A percentile compares a stretch with the other conserved stretches of the same genome.
These are phyloP conservation scores for Obba rivulosa DNA, from an alignment of 768 basidiomycete species.

Conservation along the genomic window DNA sequence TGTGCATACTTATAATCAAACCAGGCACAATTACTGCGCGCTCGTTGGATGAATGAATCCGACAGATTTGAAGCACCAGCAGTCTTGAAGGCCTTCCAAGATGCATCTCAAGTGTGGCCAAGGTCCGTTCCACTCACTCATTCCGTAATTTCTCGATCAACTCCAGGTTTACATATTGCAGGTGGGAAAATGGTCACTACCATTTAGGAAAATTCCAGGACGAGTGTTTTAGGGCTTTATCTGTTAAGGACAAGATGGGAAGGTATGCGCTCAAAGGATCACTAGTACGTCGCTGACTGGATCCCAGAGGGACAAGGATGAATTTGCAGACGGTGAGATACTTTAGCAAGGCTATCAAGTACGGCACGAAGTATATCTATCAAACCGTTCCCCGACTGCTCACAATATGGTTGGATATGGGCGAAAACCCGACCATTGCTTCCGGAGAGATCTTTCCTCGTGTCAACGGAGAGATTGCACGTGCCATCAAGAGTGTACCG, in stretches of 20 bases:
- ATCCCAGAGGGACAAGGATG: conserved; percentile 55
- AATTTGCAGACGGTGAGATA: conserved; percentile 57
- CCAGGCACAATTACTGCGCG: conserved; percentile 74
- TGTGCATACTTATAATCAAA: not conserved
- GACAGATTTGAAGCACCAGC: conserved; percentile 67
- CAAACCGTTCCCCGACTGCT: conserved; percentile 92
- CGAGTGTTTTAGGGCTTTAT: conserved; percentile 57
- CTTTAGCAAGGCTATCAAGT: conserved; percentile 65
- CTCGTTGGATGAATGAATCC: conserved; percentile 91
- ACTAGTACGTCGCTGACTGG: not conserved
- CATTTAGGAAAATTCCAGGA: conserved; percentile 90
- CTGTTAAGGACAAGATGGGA: conserved; percentile 34
- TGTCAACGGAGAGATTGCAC: conserved; percentile 42
- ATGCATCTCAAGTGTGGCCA: conserved; percentile 45
- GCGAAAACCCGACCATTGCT: conserved; percentile 37
- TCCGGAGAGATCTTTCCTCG: conserved; percentile 39
- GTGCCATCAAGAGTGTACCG: conserved; percentile 57
- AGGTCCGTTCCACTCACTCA: no score
- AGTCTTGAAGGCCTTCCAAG: conserved; percentile 55
- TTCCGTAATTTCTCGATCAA: no score
- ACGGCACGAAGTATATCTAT: conserved; percentile 93
- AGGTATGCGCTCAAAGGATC: conserved; percentile 21
- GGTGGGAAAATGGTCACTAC: conserved; percentile 84
- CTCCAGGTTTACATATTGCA: no score
- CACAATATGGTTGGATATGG: conserved; percentile 91